A percentile compares a stretch with the other conserved stretches of the same genome.
phyloP scores from a whole-genome alignment of 768 basidiomycete species.

The Psilocybe sp. region DNA sequence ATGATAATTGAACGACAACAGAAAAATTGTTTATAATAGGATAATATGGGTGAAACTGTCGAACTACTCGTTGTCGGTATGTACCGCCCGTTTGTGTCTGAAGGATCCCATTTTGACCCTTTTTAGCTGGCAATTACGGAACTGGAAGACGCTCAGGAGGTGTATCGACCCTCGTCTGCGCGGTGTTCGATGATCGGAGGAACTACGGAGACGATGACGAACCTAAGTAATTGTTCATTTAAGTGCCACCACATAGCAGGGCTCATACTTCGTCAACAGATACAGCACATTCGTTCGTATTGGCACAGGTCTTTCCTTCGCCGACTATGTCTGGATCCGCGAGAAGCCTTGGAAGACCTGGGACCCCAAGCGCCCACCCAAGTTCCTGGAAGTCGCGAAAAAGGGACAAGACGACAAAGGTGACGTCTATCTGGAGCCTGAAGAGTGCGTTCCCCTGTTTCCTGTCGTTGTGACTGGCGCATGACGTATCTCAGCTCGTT shows the following conservation, averaged over 20 bases:
- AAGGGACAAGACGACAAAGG: slow-evolving; percentile 76
- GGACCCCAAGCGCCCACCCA: slow-evolving; percentile 71
- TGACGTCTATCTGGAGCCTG: slow-evolving; percentile 87
- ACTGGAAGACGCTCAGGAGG: slow-evolving; percentile 83
- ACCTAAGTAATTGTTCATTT: slow-evolving; percentile 46
- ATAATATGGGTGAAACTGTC: slow-evolving; percentile 89
- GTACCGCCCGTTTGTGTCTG: slow-evolving; percentile 14
- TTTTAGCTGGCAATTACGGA: slow-evolving; percentile 84
- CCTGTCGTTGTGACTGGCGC: not conserved
- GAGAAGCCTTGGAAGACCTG: slow-evolving; percentile 80
- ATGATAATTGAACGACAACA: not conserved
- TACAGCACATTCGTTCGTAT: slow-evolving; percentile 88
- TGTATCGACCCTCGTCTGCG: slow-evolving; percentile 87
- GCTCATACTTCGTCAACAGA: slow-evolving; percentile 33
- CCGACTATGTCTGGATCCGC: slow-evolving; percentile 84
- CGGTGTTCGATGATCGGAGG: slow-evolving; percentile 75
- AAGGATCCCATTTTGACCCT: not conserved
- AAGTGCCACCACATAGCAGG: not conserved
- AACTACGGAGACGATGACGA: slow-evolving; percentile 55
- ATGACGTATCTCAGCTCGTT: slow-evolving; percentile 67
- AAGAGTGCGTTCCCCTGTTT: slow-evolving; percentile 55
- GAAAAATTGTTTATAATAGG: slow-evolving; percentile 39
- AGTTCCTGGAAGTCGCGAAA: slow-evolving; percentile 62
- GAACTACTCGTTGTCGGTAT: slow-evolving; percentile 88
- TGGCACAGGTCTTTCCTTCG: slow-evolving; percentile 83